Conservation (phyloP, 495 filamentous ascomycete species). For the Hypoxylon perforatum region DNA sequence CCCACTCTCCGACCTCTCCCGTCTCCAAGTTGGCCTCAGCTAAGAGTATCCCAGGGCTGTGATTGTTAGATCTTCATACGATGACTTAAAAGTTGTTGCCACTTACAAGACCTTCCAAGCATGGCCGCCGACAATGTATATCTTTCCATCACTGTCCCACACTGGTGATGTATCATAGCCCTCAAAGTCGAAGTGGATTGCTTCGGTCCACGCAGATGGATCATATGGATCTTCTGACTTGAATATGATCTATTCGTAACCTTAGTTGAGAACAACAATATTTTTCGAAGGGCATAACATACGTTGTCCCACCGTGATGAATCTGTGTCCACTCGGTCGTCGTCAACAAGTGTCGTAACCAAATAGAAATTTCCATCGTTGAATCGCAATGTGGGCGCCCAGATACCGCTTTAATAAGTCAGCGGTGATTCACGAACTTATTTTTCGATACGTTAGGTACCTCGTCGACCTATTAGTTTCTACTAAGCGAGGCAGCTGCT, state of each 20-base stretch:
- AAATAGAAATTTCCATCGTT: slow-evolving; percentile 54
- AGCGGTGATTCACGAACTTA: not conserved
- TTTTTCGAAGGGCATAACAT: not conserved
- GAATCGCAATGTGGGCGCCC: slow-evolving; percentile 55
- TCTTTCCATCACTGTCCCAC: slow-evolving; percentile 63
- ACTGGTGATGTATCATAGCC: slow-evolving; percentile 58
- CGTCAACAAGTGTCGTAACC: slow-evolving; percentile 56
- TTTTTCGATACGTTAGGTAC: slow-evolving; percentile 20
- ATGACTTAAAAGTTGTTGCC: not conserved
- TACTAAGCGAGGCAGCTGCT: slow-evolving; percentile 54
- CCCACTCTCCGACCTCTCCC: slow-evolving; percentile 50
- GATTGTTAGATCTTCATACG: not conserved
- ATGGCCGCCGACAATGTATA: slow-evolving; percentile 58
- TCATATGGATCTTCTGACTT: slow-evolving; percentile 50
- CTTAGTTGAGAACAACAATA: not conserved
- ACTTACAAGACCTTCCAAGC: slow-evolving; percentile 56
- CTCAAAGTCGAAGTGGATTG: slow-evolving; percentile 54
- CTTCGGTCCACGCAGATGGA: slow-evolving; percentile 49
- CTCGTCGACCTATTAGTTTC: slow-evolving; percentile 58
- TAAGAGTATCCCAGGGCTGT: slow-evolving; percentile 52
- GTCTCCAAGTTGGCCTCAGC: slow-evolving; percentile 53
- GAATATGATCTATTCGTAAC: slow-evolving; percentile 50
- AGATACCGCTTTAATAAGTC: slow-evolving; percentile 48
- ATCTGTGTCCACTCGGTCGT: slow-evolving; percentile 49
- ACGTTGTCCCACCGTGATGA: slow-evolving; percentile 57